Evolutionary conservation across 495 filamentous ascomycete genomes (phyloP).

Genomic region (Aspergillus sparsus): DNA sequence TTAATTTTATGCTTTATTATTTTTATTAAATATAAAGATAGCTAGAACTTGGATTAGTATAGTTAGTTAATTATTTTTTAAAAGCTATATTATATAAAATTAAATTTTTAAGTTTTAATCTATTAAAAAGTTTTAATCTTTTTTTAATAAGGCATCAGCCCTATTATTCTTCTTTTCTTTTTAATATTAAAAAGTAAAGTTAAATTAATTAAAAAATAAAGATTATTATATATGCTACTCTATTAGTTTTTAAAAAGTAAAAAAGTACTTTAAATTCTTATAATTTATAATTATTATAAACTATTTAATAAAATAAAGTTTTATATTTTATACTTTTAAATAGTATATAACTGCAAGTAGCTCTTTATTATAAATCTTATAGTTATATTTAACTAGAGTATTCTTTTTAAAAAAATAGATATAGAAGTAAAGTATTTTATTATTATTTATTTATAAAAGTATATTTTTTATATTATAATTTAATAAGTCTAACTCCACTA

Average conservation of each 20-base stretch:
- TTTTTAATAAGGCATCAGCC: neutral
- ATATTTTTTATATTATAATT: slow-evolving; percentile 15
- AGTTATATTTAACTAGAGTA: neutral
- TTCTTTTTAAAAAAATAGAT: neutral
- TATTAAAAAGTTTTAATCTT: no score
- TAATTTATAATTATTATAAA: slow-evolving; percentile 13
- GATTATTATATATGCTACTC: neutral
- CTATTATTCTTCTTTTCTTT: neutral
- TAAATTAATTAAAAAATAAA: neutral
- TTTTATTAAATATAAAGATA: no score
- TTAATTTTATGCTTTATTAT: no score
- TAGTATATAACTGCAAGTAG: slow-evolving; percentile 9
- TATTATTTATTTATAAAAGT: slow-evolving; percentile 7
- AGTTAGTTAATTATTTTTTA: no score
- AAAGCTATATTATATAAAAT: no score
- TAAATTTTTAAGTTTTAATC: no score
- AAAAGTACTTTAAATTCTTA: slow-evolving; percentile 9
- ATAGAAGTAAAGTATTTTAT: slow-evolving; percentile 8
- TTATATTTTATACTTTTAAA: slow-evolving; percentile 2
- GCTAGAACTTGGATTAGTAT: no score
- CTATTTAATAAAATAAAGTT: slow-evolving; percentile 8
- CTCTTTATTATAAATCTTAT: slow-evolving; percentile 10
- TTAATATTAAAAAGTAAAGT: neutral
- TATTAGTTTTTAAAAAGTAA: neutral
- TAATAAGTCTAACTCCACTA: slow-evolving; percentile 2